phyloP scores from a whole-genome alignment of 2,329 filamentous ascomycete genomes.

The Geosmithia putterillii region DNA sequence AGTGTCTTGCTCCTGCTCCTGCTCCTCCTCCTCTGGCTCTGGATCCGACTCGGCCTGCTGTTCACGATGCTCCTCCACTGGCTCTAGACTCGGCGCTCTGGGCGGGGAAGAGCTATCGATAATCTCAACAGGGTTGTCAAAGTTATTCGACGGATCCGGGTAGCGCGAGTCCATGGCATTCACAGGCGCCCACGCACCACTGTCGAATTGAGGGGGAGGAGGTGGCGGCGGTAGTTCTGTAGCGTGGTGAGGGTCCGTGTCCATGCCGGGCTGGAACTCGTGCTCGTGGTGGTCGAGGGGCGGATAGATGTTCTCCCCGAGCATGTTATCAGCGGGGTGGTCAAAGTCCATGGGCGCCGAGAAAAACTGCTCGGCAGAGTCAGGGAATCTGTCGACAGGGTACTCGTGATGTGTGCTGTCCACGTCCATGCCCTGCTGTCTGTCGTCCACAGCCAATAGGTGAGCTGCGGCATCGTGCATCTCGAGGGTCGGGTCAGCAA shows the following conservation, averaged over 20 bases:
- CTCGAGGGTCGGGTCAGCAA: not conserved
- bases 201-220: not conserved
- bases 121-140: conserved; percentile 3
- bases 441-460: not conserved
- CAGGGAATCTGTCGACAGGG: not conserved
- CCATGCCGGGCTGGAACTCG: not conserved
- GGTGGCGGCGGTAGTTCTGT: not conserved
- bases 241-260: not conserved
- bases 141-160: not conserved
- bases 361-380: not conserved
- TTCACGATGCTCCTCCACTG: not conserved
- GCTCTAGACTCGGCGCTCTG: not conserved
- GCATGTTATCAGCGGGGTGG: not conserved
- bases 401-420: too few species aligned
- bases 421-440: too few species aligned
- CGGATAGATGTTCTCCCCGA: not conserved
- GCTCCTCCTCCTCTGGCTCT: not conserved
- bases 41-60: not conserved
- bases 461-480: not conserved
- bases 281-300: not conserved
- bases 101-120: conserved; percentile 5
- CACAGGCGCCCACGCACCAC: not conserved
- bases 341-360: not conserved
- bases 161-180: not conserved
- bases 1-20: conserved; percentile 1